Percentiles rank a stretch among this genome's conserved stretches.
phyloP scores from a whole-genome alignment of 2,329 filamentous ascomycete genomes.

The Calycina marina region DNA sequence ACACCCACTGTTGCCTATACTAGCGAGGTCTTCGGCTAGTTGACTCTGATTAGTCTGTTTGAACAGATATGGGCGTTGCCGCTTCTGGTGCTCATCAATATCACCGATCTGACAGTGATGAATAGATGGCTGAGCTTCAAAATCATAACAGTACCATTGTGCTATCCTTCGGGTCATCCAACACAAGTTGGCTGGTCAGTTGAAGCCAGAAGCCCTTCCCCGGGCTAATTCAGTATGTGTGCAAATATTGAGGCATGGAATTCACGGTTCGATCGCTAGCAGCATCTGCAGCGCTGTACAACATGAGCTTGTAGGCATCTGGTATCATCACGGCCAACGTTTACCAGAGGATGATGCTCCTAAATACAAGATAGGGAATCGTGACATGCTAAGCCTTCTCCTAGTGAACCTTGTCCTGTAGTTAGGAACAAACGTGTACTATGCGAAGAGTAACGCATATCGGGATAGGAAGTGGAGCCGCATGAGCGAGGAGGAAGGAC shows the following conservation, averaged over 20 bases:
- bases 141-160: slow-evolving; percentile 28
- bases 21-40: slow-evolving; percentile 32
- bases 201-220: too few species aligned
- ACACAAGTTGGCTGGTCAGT: slow-evolving; percentile 30
- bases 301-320: slow-evolving; percentile 34
- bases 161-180: slow-evolving; percentile 29
- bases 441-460: slow-evolving; percentile 28
- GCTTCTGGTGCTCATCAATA: slow-evolving; percentile 31
- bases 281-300: slow-evolving; percentile 49
- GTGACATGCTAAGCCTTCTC: slow-evolving; percentile 34
- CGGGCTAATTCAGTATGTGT: too few species aligned
- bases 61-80: slow-evolving; percentile 46
- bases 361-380: slow-evolving; percentile 39
- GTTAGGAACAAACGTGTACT: slow-evolving; percentile 30
- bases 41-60: slow-evolving; percentile 32
- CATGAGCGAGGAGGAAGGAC: slow-evolving; percentile 30
- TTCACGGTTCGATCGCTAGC: slow-evolving; percentile 41
- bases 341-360: slow-evolving; percentile 31
- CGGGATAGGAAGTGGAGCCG: slow-evolving; percentile 28
- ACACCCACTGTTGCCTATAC: too few species aligned
- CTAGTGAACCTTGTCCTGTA: slow-evolving; percentile 32
- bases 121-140: slow-evolving; percentile 29
- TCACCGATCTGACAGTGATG: slow-evolving; percentile 24
- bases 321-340: slow-evolving; percentile 23
- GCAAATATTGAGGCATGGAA: slow-evolving; percentile 38